These are phyloP conservation scores for Penicillium riverlandense DNA, from an alignment of 495 filamentous ascomycete species.

Conservation along the genomic window DNA sequence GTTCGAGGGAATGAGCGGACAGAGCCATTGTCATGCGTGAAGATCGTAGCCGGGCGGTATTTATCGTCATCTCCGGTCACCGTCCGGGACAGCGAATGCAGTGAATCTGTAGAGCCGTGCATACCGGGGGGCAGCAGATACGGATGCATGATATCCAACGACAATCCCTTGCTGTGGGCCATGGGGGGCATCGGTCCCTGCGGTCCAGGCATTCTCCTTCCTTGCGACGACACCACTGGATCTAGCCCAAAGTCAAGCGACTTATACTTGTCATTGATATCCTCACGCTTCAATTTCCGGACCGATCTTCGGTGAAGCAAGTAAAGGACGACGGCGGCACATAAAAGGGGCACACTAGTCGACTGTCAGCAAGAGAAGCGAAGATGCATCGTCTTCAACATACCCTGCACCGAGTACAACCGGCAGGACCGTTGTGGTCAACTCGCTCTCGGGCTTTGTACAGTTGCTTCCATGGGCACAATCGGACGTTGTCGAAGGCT, in stretches of 20 bases:
- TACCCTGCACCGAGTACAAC: conserved; percentile 80
- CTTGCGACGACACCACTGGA: conserved; percentile 25
- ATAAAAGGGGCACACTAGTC: conserved; percentile 65
- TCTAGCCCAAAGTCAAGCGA: conserved; percentile 90
- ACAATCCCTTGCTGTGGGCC: conserved; percentile 61
- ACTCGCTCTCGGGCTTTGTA: conserved; percentile 42
- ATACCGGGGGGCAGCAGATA: conserved; percentile 83
- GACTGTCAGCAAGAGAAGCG: conserved; percentile 14
- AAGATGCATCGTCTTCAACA: conserved; percentile 27
- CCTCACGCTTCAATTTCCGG: conserved; percentile 67
- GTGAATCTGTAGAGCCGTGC: conserved; percentile 72
- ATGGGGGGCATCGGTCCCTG: conserved; percentile 16
- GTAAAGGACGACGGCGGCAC: conserved; percentile 60
- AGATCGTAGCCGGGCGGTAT: conserved; percentile 64
- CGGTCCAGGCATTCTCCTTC: conserved; percentile 37
- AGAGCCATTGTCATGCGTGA: conserved; percentile 51
- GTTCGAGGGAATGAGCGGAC: conserved; percentile 43
- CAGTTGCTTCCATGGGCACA: conserved; percentile 6
- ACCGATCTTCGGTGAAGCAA: conserved; percentile 73
- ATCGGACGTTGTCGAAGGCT: conserved; percentile 7
- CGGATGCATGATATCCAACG: conserved; percentile 67
- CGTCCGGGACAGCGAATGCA: conserved; percentile 74
- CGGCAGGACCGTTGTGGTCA: conserved; percentile 57
- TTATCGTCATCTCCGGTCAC: conserved; percentile 69
- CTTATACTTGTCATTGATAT: conserved; percentile 79